Evolutionary conservation across 2,329 filamentous ascomycete genomes (phyloP), one percentile per base, ranked within the genome.

Genomic region (Trichoderma aggressivum): DNA sequence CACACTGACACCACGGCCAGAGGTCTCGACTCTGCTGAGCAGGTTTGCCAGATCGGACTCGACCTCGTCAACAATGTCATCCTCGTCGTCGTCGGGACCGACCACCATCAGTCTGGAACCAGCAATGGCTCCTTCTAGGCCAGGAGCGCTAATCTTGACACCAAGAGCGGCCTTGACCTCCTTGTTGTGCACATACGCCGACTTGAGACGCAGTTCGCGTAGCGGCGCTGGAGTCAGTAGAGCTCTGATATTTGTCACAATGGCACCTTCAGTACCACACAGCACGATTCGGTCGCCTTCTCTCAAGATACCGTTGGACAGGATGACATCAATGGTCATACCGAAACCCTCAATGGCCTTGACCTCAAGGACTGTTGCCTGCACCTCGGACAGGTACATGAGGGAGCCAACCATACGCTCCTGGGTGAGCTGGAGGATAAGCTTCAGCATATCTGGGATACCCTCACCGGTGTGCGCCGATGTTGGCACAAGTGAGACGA

Each of bases 301-400:
- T 73, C 91, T 90, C 61, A 99, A 87, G 72, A 98, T 91, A 89
- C 96, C 96, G 84, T 99, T 99, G 71, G 94, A 97, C 68, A 99
- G 84, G 76, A 99, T 92, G 74, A 99, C 95, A 80, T 99, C 96
- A 77, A 99, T 98, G 59, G 96, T 99, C 82, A 97, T 99, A 80
- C 96, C 96, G 74, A 99, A 94, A 83, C 96, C 97, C 82, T 99
- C 96, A 74, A 99, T 98, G 62, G 97, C 93, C 89, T 99, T 99
- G 82, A 99, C 96, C 85, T 99, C 96, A 55, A 99, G 90, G 63
- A 99, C 95, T 8, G 96, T 99, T 81, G 94, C 96, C 83, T 99
- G 94, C 30, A 98, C 94, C 83, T 99, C 96, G 36, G 94, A 96
- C 71, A 99, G 89, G 81, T 99, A 99, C 96, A 99, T 99, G 76